Conservation (phyloP, 2,329 filamentous ascomycete genomes). For the Cladosporium oxysporum region DNA sequence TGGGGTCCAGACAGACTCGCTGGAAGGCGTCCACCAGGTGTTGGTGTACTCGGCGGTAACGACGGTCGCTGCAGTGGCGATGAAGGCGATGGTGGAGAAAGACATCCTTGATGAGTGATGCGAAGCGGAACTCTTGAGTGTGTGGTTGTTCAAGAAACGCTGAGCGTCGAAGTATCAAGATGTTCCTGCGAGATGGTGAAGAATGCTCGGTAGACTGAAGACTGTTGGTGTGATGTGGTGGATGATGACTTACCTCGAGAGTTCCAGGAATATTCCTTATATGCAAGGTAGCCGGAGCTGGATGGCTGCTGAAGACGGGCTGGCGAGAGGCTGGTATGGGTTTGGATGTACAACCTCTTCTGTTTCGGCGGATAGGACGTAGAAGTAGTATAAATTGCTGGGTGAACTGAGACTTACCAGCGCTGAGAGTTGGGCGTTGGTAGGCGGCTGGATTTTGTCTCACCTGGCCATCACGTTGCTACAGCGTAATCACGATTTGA, state of each 20-base stretch:
- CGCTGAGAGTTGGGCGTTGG: constrained; percentile 4
- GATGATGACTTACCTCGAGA: constrained; percentile 8
- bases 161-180: constrained; percentile 17
- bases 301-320: constrained; percentile 11
- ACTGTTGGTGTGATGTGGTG: constrained; percentile 9
- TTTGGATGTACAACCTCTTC: constrained; percentile 17
- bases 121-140: constrained; percentile 13
- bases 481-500: background rate
- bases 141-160: constrained; percentile 6
- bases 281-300: constrained; percentile 14
- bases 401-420: background rate
- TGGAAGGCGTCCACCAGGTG: constrained; percentile 19
- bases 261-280: constrained; percentile 15
- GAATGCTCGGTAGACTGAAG: background rate
- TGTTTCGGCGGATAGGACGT: constrained; percentile 7
- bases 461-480: constrained; percentile 9
- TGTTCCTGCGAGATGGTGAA: background rate
- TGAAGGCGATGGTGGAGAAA: constrained; percentile 12
- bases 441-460: constrained; percentile 10
- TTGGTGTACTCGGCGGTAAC: constrained; percentile 15
- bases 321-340: constrained; percentile 15
- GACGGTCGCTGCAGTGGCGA: constrained; percentile 7
- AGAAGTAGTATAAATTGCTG: background rate
- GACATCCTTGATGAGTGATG: constrained; percentile 18
- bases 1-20: constrained; percentile 13